Percentiles rank a stretch among this genome's conserved stretches.
Evolutionary conservation across 495 filamentous ascomycete genomes (phyloP).

Genomic region (Parmelia sp.): DNA sequence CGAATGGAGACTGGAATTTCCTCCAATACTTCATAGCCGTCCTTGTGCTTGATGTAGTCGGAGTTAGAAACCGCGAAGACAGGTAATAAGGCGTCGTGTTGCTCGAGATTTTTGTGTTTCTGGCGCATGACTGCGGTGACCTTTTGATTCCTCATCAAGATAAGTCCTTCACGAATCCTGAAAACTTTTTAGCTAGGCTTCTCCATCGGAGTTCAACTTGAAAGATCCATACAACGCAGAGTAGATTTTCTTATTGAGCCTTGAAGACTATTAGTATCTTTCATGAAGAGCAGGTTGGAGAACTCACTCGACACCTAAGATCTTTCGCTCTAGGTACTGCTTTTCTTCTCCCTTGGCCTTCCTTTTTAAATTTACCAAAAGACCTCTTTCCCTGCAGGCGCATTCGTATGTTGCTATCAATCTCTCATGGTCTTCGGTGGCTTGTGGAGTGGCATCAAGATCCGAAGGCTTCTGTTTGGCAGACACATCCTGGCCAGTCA

Average conservation of each 20-base stretch:
- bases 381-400: background rate
- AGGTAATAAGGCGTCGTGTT: background rate
- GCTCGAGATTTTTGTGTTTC: background rate
- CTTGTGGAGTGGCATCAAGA: background rate
- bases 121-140: background rate
- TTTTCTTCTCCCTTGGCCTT: background rate
- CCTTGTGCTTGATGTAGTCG: slow-evolving; percentile 1
- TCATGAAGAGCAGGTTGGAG: background rate
- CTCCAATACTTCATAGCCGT: slow-evolving; percentile 1
- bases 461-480: background rate
- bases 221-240: background rate
- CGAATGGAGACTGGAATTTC: background rate
- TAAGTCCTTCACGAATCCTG: background rate
- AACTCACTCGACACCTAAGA: background rate
- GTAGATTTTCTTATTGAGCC: background rate
- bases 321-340: background rate
- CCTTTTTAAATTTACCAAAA: background rate
- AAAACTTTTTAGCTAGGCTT: background rate
- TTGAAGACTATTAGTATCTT: background rate
- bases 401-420: background rate
- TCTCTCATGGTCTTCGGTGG: background rate
- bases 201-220: background rate
- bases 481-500: background rate
- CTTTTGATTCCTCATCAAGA: slow-evolving; percentile 12
- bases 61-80: slow-evolving; percentile 4